Evolutionary conservation across 768 basidiomycete genomes (phyloP).

Genomic region (Trametes cinnabarina): DNA sequence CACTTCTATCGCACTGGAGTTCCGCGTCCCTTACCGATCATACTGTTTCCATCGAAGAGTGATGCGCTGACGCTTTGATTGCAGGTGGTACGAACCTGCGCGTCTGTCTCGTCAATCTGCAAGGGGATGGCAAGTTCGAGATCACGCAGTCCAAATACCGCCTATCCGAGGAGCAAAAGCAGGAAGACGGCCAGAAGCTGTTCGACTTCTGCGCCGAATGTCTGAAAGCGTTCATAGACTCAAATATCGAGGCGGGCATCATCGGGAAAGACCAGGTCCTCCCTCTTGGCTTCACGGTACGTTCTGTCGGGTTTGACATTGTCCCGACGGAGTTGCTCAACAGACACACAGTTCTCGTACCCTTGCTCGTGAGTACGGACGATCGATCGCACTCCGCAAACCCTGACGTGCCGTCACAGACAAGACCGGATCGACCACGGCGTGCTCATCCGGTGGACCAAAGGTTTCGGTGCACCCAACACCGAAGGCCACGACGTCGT

Average conservation of each 20-base stretch:
- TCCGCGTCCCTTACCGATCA: too few relatives aligned
- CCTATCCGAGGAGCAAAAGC: slow-evolving; percentile 96
- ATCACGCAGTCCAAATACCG: slow-evolving; percentile 98
- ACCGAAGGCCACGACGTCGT: slow-evolving; percentile 93
- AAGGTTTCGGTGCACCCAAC: slow-evolving; percentile 90
- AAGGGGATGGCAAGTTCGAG: slow-evolving; percentile 94
- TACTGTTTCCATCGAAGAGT: too few relatives aligned
- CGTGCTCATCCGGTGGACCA: slow-evolving; percentile 97
- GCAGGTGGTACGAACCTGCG: slow-evolving; percentile 95
- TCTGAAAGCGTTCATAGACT: slow-evolving; percentile 82
- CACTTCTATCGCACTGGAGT: too few relatives aligned
- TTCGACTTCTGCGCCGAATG: slow-evolving; percentile 99
- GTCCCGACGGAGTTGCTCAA: slow-evolving; percentile 8
- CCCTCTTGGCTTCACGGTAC: slow-evolving; percentile 90
- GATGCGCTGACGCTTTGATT: too few relatives aligned
- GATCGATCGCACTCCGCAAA: background rate
- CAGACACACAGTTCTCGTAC: slow-evolving; percentile 74
- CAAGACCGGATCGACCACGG: slow-evolving; percentile 94
- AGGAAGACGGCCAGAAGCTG: slow-evolving; percentile 90
- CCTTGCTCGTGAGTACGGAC: slow-evolving; percentile 72
- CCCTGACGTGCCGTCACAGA: slow-evolving; percentile 38
- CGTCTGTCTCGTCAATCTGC: slow-evolving; percentile 91
- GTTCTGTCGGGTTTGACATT: slow-evolving; percentile 31
- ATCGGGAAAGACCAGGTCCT: slow-evolving; percentile 56
- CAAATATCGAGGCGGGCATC: slow-evolving; percentile 56